A percentile compares a stretch with the other conserved stretches of the same genome.
Conservation (phyloP, 257 asterid species). For the Verbena officinalis region DNA sequence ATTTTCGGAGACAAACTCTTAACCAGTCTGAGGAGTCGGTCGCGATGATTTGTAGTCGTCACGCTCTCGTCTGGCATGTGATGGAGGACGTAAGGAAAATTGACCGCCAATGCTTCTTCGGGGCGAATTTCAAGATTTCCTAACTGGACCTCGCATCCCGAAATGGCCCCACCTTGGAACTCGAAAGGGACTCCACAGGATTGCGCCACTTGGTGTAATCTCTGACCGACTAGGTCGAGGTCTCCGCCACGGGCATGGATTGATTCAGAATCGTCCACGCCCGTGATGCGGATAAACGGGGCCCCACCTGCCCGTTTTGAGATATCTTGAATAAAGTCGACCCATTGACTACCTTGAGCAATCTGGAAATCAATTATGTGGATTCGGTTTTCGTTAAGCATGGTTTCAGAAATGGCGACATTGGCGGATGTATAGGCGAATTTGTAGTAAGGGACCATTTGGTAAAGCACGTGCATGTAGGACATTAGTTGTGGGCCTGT, state of each 20-base stretch:
- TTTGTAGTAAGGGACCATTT: conserved; percentile 60
- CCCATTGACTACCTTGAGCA: conserved; percentile 78
- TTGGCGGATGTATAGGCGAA: conserved; percentile 66
- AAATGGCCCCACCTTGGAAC: conserved; percentile 67
- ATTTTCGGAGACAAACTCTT: conserved; percentile 65
- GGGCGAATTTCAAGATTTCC: conserved; percentile 44
- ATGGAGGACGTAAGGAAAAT: conserved; percentile 72
- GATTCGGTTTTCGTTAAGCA: conserved; percentile 52
- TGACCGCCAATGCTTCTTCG: conserved; percentile 75
- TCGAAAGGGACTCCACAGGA: conserved; percentile 59
- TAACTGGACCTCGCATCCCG: conserved; percentile 55
- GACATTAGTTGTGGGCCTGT: conserved; percentile 60
- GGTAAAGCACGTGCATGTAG: conserved; percentile 55
- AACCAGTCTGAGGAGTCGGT: conserved; percentile 61
- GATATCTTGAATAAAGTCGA: conserved; percentile 45
- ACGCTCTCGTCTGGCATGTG: conserved; percentile 94
- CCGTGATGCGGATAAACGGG: conserved; percentile 52
- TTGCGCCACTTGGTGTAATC: conserved; percentile 45
- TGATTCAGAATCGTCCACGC: conserved; percentile 66
- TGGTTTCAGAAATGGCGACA: conserved; percentile 51
- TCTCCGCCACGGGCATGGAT: conserved; percentile 70
- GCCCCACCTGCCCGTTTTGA: conserved; percentile 60
- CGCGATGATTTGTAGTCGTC: conserved; percentile 60
- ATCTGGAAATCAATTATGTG: conserved; percentile 67
- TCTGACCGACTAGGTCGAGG: conserved; percentile 54